Evolutionary conservation across 345 rosid genomes (phyloP), one percentile per base, ranked within the genome.

Genomic region (Rhodamnia rubescens): DNA sequence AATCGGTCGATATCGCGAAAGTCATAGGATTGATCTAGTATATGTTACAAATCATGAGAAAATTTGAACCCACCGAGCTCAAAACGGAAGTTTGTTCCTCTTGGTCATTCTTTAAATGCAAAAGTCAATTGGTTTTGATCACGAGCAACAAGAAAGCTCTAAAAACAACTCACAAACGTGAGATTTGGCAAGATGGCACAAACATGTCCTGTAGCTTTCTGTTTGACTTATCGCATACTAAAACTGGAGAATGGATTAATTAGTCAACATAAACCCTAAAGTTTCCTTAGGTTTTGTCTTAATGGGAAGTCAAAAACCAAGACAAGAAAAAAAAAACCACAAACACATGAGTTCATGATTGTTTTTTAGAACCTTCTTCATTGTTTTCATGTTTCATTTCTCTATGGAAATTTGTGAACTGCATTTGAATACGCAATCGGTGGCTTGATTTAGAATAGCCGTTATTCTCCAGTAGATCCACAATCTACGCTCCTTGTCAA

Each of bases 121-220:
- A 5, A 36, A 36, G 80, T 20, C 47, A 36, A 69, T 36, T 24
- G 47, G 0, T 36, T 18, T 36, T 69, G 47, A 69, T 21, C 0
- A 2, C 1, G 24, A 36, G 1, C 47, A 36, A 44, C 47, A 36
- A 69, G 32, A 32, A 69, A 5, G 26, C 80, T 2, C 10, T 32
- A 20, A 36, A 1, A 36, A 4, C 44, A 36, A 69, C 80, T 36
- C 80, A 3, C 32, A 22, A 69, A 69, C 11, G 18, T 18, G 80
- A 18, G 78, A 21, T 32, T 47, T 3, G 7, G 7, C 75, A 64
- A 64, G 75, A 22, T 36, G 24, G 22, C 24, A 9, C 11, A 20
- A 64, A 16, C 78, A 36, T 18, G 47, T 69, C 13, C 24, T 69
- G 80, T 4, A 36, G 80, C 80, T 69, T 69, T 21, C 26, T 18